phyloP scores from a whole-genome alignment of 345 rosid genomes.

The Physaria fendleri region DNA sequence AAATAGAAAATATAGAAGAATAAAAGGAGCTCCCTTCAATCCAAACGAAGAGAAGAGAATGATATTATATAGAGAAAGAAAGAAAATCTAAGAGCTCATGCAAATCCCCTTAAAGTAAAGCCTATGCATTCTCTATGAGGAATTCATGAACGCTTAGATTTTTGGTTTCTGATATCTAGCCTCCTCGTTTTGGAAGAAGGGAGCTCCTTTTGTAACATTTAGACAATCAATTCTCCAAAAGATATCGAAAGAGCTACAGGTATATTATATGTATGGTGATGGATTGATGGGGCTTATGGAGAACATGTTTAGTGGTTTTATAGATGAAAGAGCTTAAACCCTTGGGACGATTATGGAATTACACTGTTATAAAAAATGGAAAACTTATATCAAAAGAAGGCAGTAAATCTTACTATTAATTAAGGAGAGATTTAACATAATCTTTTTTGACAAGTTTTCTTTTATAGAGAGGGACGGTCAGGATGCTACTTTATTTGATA shows the following conservation, averaged over 20 bases:
- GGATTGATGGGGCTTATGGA: conserved; percentile 5
- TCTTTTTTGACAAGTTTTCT: conserved; percentile 23
- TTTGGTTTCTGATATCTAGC: background rate
- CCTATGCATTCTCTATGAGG: conserved; percentile 18
- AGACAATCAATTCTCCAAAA: background rate
- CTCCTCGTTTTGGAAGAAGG: conserved; percentile 35
- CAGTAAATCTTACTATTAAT: conserved; percentile 11
- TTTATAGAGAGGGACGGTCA: background rate
- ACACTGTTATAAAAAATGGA: background rate
- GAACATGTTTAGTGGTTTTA: conserved; percentile 1
- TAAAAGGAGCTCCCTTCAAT: conserved; percentile 52
- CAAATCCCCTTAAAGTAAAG: conserved; percentile 31
- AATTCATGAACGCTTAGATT: conserved; percentile 41
- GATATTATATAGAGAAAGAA: conserved; percentile 2
- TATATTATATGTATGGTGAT: background rate
- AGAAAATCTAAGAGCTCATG: conserved; percentile 39
- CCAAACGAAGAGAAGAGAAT: conserved; percentile 41
- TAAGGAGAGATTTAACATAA: conserved; percentile 17
- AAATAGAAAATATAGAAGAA: background rate
- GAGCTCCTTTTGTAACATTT: conserved; percentile 32
- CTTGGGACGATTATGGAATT: background rate
- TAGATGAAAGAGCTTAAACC: conserved; percentile 16
- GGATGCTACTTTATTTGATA: background rate
- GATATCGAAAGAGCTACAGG: background rate
- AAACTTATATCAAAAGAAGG: background rate